phyloP scores from a whole-genome alignment of 2,329 filamentous ascomycete species.

The Penicillium sp. region DNA sequence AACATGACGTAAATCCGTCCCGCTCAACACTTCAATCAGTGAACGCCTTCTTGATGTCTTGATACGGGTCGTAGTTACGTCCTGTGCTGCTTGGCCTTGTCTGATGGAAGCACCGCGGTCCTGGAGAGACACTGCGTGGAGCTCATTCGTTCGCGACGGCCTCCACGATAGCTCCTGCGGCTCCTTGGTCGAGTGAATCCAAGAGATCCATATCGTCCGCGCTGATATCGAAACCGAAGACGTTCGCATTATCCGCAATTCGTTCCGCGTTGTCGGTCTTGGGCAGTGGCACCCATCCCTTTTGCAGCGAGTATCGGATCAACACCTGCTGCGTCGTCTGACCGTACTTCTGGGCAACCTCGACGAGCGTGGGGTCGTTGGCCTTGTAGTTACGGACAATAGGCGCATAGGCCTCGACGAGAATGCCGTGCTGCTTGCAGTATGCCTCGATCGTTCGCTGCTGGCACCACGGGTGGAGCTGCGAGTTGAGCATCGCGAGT shows the following conservation, averaged over 20 bases:
- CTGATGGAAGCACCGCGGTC: not conserved
- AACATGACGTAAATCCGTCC: slow-evolving; percentile 76
- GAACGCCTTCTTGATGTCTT: slow-evolving; percentile 77
- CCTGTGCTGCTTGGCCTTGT: slow-evolving; percentile 1
- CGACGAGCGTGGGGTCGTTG: slow-evolving; percentile 61
- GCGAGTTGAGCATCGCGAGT: slow-evolving; percentile 2
- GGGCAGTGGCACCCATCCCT: slow-evolving; percentile 66
- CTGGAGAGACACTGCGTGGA: not conserved
- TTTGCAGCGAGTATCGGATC: slow-evolving; percentile 77
- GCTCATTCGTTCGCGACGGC: slow-evolving; percentile 43
- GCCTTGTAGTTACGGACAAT: slow-evolving; percentile 65
- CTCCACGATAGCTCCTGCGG: slow-evolving; percentile 46
- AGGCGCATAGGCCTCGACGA: slow-evolving; percentile 53
- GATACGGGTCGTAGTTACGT: slow-evolving; percentile 11
- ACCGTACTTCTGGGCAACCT: slow-evolving; percentile 65
- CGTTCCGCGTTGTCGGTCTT: slow-evolving; percentile 67
- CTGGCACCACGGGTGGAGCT: slow-evolving; percentile 71
- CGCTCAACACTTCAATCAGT: slow-evolving; percentile 83
- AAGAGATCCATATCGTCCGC: slow-evolving; percentile 55
- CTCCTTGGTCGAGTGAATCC: slow-evolving; percentile 50
- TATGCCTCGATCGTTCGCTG: slow-evolving; percentile 57
- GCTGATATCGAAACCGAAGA: slow-evolving; percentile 58
- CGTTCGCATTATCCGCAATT: slow-evolving; percentile 61
- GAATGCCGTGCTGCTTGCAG: slow-evolving; percentile 49
- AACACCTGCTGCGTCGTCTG: slow-evolving; percentile 73